A percentile compares a stretch with the other conserved stretches of the same genome.
These are phyloP conservation scores for Skeletonema marinoi DNA, from an alignment of 108 stramenopile species.

Conservation along the genomic window DNA sequence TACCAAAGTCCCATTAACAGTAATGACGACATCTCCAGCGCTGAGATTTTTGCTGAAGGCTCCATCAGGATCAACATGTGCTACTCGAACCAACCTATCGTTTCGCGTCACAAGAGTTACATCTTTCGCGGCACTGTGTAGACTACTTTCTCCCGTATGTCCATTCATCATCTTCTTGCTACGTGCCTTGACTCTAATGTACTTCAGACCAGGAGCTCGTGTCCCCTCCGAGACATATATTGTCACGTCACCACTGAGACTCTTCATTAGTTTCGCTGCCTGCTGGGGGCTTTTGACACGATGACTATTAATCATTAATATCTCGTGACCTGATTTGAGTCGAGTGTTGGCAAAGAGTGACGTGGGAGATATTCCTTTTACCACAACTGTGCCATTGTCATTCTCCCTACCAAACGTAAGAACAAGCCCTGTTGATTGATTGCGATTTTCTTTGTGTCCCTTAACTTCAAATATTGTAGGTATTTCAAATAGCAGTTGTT, in stretches of 20 bases:
- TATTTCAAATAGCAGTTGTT: neutral
- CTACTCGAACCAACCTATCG: slow-evolving; percentile 17
- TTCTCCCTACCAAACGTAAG: neutral
- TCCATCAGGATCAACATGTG: slow-evolving; percentile 2
- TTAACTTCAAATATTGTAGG: slow-evolving; percentile 11
- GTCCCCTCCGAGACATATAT: slow-evolving; percentile 14
- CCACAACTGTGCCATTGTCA: slow-evolving; percentile 5
- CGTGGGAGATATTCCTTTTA: slow-evolving; percentile 17
- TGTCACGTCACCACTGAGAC: slow-evolving; percentile 13
- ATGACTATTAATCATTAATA: slow-evolving; percentile 19
- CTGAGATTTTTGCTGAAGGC: neutral
- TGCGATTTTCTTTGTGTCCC: slow-evolving; percentile 10
- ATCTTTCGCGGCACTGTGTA: neutral
- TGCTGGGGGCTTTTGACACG: slow-evolving; percentile 29
- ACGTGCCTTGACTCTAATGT: slow-evolving; percentile 11
- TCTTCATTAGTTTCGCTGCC: slow-evolving; percentile 27
- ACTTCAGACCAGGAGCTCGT: slow-evolving; percentile 22
- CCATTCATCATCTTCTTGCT: neutral
- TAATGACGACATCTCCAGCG: slow-evolving; percentile 9
- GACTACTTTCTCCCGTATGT: neutral
- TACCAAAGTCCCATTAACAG: slow-evolving; percentile 11
- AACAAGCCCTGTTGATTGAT: slow-evolving; percentile 26
- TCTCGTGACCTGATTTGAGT: slow-evolving; percentile 16
- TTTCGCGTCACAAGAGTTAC: neutral
- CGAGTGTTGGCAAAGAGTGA: slow-evolving; percentile 24